phyloP scores from a whole-genome alignment of 495 filamentous ascomycete species.

The Alectoria sarmentosa region DNA sequence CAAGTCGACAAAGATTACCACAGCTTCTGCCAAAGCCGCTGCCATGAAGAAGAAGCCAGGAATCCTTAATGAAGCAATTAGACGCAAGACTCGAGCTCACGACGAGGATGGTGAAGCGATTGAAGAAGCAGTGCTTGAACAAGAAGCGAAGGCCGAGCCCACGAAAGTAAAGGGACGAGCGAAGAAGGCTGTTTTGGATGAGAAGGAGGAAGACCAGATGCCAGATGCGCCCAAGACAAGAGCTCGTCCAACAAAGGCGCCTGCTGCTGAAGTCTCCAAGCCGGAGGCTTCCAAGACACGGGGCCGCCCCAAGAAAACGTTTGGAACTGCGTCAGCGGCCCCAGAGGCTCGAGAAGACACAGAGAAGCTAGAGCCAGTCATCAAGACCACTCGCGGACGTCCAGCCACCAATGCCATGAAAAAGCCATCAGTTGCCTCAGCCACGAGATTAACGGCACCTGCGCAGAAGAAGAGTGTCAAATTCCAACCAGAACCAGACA shows the following conservation, averaged over 20 bases:
- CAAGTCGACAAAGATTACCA: conserved; percentile 20
- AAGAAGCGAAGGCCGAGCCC: conserved; percentile 6
- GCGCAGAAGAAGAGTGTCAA: conserved; percentile 49
- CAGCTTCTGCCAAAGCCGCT: conserved; percentile 20
- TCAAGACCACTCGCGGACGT: conserved; percentile 23
- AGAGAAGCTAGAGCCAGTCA: conserved; percentile 1
- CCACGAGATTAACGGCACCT: conserved; percentile 18
- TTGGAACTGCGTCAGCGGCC: neutral
- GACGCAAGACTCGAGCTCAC: conserved; percentile 19
- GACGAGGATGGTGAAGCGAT: conserved; percentile 10
- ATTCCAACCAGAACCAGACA: conserved; percentile 42
- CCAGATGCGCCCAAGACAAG: conserved; percentile 22
- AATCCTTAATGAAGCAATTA: conserved; percentile 7
- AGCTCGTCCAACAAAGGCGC: conserved; percentile 20
- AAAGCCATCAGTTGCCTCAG: conserved; percentile 8
- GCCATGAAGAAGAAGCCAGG: conserved; percentile 22
- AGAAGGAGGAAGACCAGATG: conserved; percentile 11
- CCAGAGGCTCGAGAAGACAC: neutral
- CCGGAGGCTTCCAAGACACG: conserved; percentile 15
- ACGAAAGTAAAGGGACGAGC: conserved; percentile 1
- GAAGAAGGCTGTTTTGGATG: neutral
- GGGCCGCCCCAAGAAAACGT: conserved; percentile 19
- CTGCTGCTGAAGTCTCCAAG: conserved; percentile 1
- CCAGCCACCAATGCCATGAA: conserved; percentile 12
- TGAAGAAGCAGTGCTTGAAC: neutral